These are phyloP conservation scores for Xylaria arbuscula DNA, from an alignment of 2,329 filamentous ascomycete genomes.

Conservation along the genomic window DNA sequence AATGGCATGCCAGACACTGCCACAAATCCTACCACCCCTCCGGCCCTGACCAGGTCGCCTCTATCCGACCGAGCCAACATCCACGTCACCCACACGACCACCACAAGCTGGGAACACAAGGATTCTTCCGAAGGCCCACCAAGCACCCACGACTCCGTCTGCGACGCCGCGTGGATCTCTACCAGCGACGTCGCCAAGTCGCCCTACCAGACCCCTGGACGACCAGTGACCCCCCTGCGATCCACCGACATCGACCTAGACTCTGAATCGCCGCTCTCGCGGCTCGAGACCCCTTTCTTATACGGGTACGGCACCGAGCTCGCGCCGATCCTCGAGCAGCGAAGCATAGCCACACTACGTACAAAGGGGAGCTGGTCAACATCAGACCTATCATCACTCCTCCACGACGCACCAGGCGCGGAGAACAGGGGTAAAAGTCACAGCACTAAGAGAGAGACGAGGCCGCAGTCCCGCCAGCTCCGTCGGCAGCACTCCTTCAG, in stretches of 20 bases:
- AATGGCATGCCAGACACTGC: slow-evolving; percentile 25
- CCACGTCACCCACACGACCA: slow-evolving; percentile 15
- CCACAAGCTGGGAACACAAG: slow-evolving; percentile 48
- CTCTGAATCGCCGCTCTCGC: slow-evolving; percentile 48
- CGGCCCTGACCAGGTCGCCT: slow-evolving; percentile 38
- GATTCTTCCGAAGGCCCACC: slow-evolving; percentile 54
- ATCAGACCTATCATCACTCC: slow-evolving; percentile 47
- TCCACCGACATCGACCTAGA: slow-evolving; percentile 41
- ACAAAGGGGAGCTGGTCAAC: slow-evolving; percentile 42
- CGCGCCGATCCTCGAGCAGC: slow-evolving; percentile 56
- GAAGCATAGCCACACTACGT: slow-evolving; percentile 52
- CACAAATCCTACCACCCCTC: not conserved
- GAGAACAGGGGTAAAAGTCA: slow-evolving; percentile 1
- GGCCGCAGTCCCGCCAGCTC: slow-evolving; percentile 34
- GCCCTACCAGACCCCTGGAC: slow-evolving; percentile 41
- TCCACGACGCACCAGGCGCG: slow-evolving; percentile 42
- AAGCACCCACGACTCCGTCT: slow-evolving; percentile 53
- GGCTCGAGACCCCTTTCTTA: slow-evolving; percentile 50
- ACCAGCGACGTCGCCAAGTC: slow-evolving; percentile 45
- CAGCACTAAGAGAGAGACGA: slow-evolving; percentile 21
- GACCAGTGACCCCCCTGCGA: slow-evolving; percentile 36
- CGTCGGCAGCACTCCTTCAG: slow-evolving; percentile 52
- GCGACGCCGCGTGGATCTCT: slow-evolving; percentile 53
- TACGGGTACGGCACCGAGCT: slow-evolving; percentile 56
- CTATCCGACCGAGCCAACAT: slow-evolving; percentile 46